Base-by-base conservation (phyloP, 2,329 filamentous ascomycete species). In the Dactylellina haptotyla region DNA sequence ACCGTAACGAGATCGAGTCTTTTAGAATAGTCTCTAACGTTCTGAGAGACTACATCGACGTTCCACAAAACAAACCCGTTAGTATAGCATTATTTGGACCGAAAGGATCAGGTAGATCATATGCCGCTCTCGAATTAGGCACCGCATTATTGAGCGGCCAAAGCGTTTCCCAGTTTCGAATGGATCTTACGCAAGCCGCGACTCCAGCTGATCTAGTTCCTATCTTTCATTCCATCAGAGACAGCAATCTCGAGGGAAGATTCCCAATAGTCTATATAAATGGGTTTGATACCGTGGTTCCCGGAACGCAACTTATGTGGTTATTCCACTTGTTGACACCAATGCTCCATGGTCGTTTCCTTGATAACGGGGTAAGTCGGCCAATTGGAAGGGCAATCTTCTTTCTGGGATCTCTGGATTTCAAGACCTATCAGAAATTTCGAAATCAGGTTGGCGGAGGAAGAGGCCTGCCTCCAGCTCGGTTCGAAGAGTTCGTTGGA, bases 1-100 rank as follows among this genome's bases (percentile, higher is more conserved):
- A 71, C 20, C 57, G 66, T n/a, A 34, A 64, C 16, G 66, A 71
- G 32, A 71, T 71, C 32, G 66, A 64, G 16, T 71, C 66, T 18
- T 71, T 71, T 23, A 41, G 66, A 2, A 64, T 63, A 50, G 46
- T 71, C n/a, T 50, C 66, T 1, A 71, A 71, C 37, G 23, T 64
- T 20, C 16, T 71, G 0, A 43, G 58, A 16, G 66, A 71, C 26
- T 71, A 64, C 37, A 63, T 71, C 48, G 58, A 71, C 23, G 16
- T 53, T 20, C 66, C 66, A 8, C 66, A 71, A 32, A 71, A 57
- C 4, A 63, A 58, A 23, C 66, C 66, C 5, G 58, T 71, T 14
- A 71, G 43, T 23, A 71, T 71, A 39, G 65, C 57, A 23, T 18
- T 70, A 0, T 70, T 70, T 14, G 65, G 65, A 8, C 56, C 65